Evolutionary conservation across 805 yeast species (phyloP).

Genomic region (Candida nemodendra): DNA sequence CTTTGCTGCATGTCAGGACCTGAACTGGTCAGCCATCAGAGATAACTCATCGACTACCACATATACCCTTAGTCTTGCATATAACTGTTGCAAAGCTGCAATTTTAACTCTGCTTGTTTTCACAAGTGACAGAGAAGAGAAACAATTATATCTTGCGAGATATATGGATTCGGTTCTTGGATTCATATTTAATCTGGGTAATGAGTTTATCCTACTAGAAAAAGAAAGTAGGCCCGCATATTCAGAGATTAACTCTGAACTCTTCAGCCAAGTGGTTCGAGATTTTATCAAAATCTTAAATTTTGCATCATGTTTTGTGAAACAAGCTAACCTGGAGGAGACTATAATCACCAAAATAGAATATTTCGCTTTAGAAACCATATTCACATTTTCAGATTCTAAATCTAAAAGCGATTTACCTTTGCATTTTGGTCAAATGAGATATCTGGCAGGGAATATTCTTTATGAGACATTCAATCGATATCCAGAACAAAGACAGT

Average conservation of each 20-base stretch:
- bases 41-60: slow-evolving; percentile 2
- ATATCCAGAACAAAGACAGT: slow-evolving; percentile 52
- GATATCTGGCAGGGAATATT: slow-evolving; percentile 33
- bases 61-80: slow-evolving; percentile 15
- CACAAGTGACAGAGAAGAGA: slow-evolving; percentile 40
- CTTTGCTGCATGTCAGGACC: slow-evolving; percentile 22
- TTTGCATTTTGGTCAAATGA: slow-evolving; percentile 19
- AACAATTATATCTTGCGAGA: slow-evolving; percentile 44
- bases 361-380: slow-evolving; percentile 42
- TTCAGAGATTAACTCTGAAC: background rate
- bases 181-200: slow-evolving; percentile 33
- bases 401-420: slow-evolving; percentile 26
- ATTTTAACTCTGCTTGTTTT: slow-evolving; percentile 41
- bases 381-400: slow-evolving; percentile 38
- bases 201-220: slow-evolving; percentile 7
- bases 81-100: slow-evolving; percentile 33
- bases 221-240: background rate
- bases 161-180: slow-evolving; percentile 41
- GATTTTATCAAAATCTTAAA: slow-evolving; percentile 13
- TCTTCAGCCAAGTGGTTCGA: slow-evolving; percentile 1
- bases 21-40: slow-evolving; percentile 23
- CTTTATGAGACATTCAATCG: slow-evolving; percentile 38
- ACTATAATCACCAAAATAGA: slow-evolving; percentile 56
- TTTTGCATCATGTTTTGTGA: slow-evolving; percentile 19
- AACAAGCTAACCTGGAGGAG: slow-evolving; percentile 41